Evolutionary conservation across 805 yeast genomes (phyloP).

Genomic region (Suhomyces sp.): DNA sequence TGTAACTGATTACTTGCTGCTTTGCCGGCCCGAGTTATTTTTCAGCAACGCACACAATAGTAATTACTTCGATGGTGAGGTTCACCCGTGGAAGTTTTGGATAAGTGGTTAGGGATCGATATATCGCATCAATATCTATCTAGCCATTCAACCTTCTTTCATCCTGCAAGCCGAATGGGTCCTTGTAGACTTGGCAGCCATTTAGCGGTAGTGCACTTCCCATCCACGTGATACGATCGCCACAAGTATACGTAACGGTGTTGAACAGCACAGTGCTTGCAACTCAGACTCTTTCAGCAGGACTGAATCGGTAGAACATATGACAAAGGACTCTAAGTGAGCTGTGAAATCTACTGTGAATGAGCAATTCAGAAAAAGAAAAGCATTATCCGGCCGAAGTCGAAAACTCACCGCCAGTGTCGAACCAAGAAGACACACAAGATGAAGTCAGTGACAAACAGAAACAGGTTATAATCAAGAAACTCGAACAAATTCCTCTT

Average conservation of each 20-base stretch:
- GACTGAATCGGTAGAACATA: neutral
- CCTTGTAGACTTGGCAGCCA: neutral
- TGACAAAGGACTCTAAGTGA: neutral
- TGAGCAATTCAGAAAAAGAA: neutral
- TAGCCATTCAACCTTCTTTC: neutral
- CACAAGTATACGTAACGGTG: neutral
- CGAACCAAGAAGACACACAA: neutral
- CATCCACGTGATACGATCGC: neutral
- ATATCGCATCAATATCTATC: neutral
- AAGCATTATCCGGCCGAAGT: neutral
- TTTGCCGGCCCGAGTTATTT: neutral
- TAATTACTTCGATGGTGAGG: neutral
- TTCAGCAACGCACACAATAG: neutral
- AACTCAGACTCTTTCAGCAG: neutral
- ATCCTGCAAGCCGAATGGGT: neutral
- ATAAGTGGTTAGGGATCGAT: too few relatives aligned
- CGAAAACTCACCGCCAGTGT: neutral
- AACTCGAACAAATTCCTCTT: constrained; percentile 9
- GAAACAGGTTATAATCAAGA: constrained; percentile 1
- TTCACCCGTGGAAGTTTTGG: neutral
- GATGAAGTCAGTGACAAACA: neutral
- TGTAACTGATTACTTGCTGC: neutral
- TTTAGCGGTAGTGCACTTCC: neutral
- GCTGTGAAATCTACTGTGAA: neutral
- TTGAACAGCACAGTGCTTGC: neutral